Base-by-base conservation (phyloP, 83 land plant genomes). In the Diphasiastrum complanatum region DNA sequence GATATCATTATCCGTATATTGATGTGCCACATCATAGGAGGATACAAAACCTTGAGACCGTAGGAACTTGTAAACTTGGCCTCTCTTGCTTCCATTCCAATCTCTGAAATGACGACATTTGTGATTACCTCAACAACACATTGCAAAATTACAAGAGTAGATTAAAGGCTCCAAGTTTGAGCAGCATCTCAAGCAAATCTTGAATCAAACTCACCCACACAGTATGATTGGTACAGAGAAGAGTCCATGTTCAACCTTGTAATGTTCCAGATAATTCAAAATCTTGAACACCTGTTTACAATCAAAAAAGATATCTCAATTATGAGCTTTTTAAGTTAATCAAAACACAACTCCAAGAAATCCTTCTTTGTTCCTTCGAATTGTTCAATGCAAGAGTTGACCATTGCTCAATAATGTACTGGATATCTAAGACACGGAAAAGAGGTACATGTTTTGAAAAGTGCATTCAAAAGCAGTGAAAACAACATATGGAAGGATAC, bases 41-140 rank as follows among this genome's bases (percentile, higher is more conserved):
- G 53, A 61, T 1, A 61, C 20, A 45, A 41, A 61, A 0, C 64
- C 64, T 45, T 43, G 64, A 24, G 64, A 61, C 5, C 64, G 22
- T 0, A 61, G 16, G 28, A 61, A 61, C 31, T 46, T 61, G 52
- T 61, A 61, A 12, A 61, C 64, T 23, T 45, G 56, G 5, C 64
- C 53, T 22, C 64, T 27, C 51, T 61, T 61, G 58, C 64, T 61
- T 2, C 64, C 64, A 40, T 61, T 61, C 64, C 64, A 61, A 61
- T 61, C 64, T 23, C 64, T 61, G 64, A 14, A 33, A 10, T 48
- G 19, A 48, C 23, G 22, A 48, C 5, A 5, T 4, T 19, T 10
- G n/a, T n/a, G n/a, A n/a, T n/a, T n/a, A n/a, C n/a, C n/a, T 10
- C 6, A 18, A 5, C 23, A 23, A 10, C 20, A 5, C 5, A 23